Conservation (phyloP, 2,329 filamentous ascomycete genomes). For the Nothopassalora personata region DNA sequence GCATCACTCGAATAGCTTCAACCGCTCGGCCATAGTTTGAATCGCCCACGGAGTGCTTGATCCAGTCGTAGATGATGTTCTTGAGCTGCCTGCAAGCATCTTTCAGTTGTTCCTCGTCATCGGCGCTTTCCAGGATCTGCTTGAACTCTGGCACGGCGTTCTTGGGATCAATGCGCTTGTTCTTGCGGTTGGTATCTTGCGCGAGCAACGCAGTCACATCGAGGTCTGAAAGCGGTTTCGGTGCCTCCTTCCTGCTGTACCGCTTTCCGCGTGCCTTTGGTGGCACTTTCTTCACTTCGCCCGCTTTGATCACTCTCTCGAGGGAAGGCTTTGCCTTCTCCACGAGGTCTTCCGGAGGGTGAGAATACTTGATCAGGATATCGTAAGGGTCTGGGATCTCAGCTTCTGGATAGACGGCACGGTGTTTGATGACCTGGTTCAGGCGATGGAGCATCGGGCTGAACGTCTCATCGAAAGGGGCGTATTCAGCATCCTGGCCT, state of each 20-base stretch:
- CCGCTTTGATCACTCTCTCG: constrained; percentile 59
- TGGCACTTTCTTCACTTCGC: constrained; percentile 70
- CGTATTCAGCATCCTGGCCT: constrained; percentile 62
- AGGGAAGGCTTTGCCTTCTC: constrained; percentile 54
- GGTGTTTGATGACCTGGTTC: constrained; percentile 75
- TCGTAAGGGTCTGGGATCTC: constrained; percentile 58
- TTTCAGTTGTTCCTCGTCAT: constrained; percentile 57
- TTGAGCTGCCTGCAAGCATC: constrained; percentile 71
- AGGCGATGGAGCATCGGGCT: constrained; percentile 84
- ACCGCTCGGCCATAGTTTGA: constrained; percentile 66
- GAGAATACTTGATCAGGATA: constrained; percentile 65
- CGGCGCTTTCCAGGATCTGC: constrained; percentile 59
- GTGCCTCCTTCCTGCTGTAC: constrained; percentile 53
- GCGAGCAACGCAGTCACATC: constrained; percentile 78
- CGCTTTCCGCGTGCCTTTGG: constrained; percentile 50
- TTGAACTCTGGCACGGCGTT: constrained; percentile 92
- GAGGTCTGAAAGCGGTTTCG: constrained; percentile 83
- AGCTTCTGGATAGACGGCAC: constrained; percentile 68
- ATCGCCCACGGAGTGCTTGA: constrained; percentile 70
- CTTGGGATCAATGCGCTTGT: constrained; percentile 54
- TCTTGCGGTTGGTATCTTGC: constrained; percentile 42
- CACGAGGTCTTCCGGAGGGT: constrained; percentile 63
- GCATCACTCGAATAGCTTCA: constrained; percentile 72
- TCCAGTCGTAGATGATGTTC: constrained; percentile 60
- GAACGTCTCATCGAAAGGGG: constrained; percentile 73